Base-by-base conservation (phyloP, 140 eudicot genomes). In the Anethum foeniculum region DNA sequence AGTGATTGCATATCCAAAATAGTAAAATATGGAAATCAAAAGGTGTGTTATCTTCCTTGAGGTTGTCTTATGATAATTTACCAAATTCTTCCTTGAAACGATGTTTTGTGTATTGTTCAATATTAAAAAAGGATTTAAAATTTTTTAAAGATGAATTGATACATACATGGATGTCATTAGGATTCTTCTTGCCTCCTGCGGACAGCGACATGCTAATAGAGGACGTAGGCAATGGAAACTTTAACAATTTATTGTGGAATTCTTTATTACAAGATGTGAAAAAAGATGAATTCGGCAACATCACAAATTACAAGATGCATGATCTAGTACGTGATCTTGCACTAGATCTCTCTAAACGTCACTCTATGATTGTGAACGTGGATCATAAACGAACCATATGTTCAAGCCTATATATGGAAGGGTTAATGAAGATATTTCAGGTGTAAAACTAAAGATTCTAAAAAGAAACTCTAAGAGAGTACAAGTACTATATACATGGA, bases 241-340 rank as follows among this genome's bases (percentile, higher is more conserved):
- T 83, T 11, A 76, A 78, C 27, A 46, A 39, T 32, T 83, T 86
- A 46, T 25, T 76, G n/a, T 46, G 47, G 54, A 80, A 51, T 74
- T 79, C 84, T 5, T 39, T 83, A 28, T 60, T 86, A 18, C 82
- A 83, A 60, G 89, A 82, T 7, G 78, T 49, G 4, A 13, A 36
- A 23, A 28, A 46, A 46, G 83, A 82, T 58, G 76, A 54, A 0
- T 68, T 27, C 19, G 71, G 27, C 6, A 51, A 71, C 5, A 47
- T 80, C 6, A 54, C 12, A 0, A 5, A 32, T 34, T 82, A 73
- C 75, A 82, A 82, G 81, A 75, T 86, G 84, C 89, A 86, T 77
- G 85, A 83, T 83, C 78, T 86, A 12, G 85, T 85, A 19, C 88
- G 82, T 67, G 88, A 85, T 69, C 60, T 82, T 75, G 86, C 81